Percentiles rank a stretch among this genome's conserved stretches.
Conservation (phyloP, 345 rosid genomes). For the Gossypium turneri region DNA sequence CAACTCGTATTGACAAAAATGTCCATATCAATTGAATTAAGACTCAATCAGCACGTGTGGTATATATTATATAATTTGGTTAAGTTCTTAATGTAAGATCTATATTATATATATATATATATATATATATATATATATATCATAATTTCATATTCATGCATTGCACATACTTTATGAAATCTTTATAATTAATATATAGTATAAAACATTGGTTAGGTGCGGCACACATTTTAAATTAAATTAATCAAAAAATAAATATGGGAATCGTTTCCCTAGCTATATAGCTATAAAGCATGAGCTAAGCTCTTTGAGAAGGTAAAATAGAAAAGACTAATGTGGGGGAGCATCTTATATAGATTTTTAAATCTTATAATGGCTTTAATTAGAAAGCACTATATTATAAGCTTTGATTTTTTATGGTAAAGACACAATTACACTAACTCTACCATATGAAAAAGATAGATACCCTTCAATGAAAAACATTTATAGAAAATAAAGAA, state of each 20-base stretch:
- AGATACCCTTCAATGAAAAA: constrained; percentile 17
- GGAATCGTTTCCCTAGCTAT: constrained; percentile 31
- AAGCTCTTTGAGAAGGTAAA: constrained; percentile 18
- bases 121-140: neutral
- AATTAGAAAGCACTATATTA: constrained; percentile 24
- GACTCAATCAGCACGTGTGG: fast-evolving
- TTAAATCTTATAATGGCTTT: constrained; percentile 16
- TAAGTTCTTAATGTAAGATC: too few species aligned
- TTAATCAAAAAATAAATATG: neutral
- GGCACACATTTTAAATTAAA: neutral
- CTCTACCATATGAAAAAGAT: constrained; percentile 17
- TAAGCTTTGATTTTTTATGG: constrained; percentile 16
- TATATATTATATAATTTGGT: too few species aligned
- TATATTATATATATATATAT: neutral
- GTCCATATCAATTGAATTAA: too few species aligned
- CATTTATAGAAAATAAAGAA: neutral
- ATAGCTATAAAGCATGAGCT: constrained; percentile 33
- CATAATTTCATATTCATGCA: constrained; percentile 5
- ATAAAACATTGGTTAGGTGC: constrained; percentile 5
- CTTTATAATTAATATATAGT: constrained; percentile 10
- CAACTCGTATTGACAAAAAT: fast-evolving
- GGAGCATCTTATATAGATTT: constrained; percentile 33
- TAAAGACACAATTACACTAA: constrained; percentile 21
- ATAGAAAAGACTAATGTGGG: constrained; percentile 10
- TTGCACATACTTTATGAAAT: constrained; percentile 4